Percentiles rank a stretch among this genome's conserved stretches.
These are phyloP conservation scores for Takashimella tepidaria DNA, from an alignment of 1,284 basidiomycete genomes.

Conservation along the genomic window DNA sequence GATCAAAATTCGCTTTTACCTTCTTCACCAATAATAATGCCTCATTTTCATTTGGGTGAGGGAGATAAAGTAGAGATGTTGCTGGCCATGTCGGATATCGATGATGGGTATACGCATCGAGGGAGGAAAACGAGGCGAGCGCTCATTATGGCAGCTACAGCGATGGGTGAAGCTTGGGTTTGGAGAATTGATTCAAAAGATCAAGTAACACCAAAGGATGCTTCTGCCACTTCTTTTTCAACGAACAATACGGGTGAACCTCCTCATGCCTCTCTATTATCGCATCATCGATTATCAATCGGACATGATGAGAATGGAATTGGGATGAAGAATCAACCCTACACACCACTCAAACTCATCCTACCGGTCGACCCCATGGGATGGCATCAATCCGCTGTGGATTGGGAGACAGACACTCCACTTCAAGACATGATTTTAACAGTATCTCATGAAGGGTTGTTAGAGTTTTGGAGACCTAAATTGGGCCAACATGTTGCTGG, in stretches of 20 bases:
- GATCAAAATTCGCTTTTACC: constrained; percentile 24
- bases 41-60: constrained; percentile 27
- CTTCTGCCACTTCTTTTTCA: constrained; percentile 15
- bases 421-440: constrained; percentile 69
- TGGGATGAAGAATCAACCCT: too few species aligned
- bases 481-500: constrained; percentile 46
- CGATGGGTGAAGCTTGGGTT: constrained; percentile 38
- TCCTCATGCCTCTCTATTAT: constrained; percentile 30
- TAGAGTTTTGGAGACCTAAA: constrained; percentile 73
- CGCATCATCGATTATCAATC: constrained; percentile 32
- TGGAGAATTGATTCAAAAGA: constrained; percentile 35
- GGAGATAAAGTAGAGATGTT: constrained; percentile 39
- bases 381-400: constrained; percentile 57
- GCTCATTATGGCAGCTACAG: constrained; percentile 39
- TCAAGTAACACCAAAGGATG: constrained; percentile 25
- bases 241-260: constrained; percentile 8
- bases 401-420: constrained; percentile 37
- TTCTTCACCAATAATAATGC: constrained; percentile 26
- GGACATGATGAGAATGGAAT: constrained; percentile 8
- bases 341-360: constrained; percentile 31
- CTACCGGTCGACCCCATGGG: constrained; percentile 86
- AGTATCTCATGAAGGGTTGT: constrained; percentile 63
- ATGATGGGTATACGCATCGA: constrained; percentile 40
- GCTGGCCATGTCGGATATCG: constrained; percentile 45
- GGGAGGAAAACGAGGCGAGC: constrained; percentile 35